phyloP scores from a whole-genome alignment of 345 rosid species.

The Garcia nutans region DNA sequence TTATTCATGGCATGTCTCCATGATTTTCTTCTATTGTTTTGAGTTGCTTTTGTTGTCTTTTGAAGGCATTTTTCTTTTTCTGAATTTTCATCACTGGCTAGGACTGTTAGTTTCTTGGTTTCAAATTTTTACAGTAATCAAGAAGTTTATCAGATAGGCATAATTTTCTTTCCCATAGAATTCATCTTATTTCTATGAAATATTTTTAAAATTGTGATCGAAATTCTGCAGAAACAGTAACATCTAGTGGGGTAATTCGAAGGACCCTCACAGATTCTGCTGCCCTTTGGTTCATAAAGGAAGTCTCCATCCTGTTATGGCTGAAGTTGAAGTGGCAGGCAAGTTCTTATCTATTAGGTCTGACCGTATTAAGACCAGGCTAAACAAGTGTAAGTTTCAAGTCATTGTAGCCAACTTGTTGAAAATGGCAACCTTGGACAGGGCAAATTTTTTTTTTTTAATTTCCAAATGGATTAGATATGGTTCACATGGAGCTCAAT shows the following conservation, averaged over 20 bases:
- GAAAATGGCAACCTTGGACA: background rate
- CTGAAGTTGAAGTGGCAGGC: background rate
- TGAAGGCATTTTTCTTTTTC: background rate
- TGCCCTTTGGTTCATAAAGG: too few species aligned
- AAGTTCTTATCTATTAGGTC: background rate
- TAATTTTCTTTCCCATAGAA: too few species aligned
- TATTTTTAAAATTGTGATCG: too few species aligned
- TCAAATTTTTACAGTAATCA: background rate
- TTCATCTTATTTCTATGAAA: too few species aligned
- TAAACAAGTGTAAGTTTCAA: background rate
- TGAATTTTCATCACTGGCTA: background rate
- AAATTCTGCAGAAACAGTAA: background rate
- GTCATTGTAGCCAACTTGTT: background rate
- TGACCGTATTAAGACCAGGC: background rate
- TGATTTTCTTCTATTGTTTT: background rate
- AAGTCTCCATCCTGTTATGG: background rate
- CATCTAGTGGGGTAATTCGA: too few species aligned
- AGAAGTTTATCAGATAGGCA: too few species aligned
- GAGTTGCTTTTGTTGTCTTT: background rate
- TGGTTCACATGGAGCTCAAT: too few species aligned
- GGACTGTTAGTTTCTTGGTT: background rate
- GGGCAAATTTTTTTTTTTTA: background rate
- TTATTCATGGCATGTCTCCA: background rate
- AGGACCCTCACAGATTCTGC: background rate
- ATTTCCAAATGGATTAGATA: background rate